A percentile compares a stretch with the other conserved stretches of the same genome.
These are phyloP conservation scores for Pleomassaria siparia DNA, from an alignment of 2,329 filamentous ascomycete species.

Conservation along the genomic window DNA sequence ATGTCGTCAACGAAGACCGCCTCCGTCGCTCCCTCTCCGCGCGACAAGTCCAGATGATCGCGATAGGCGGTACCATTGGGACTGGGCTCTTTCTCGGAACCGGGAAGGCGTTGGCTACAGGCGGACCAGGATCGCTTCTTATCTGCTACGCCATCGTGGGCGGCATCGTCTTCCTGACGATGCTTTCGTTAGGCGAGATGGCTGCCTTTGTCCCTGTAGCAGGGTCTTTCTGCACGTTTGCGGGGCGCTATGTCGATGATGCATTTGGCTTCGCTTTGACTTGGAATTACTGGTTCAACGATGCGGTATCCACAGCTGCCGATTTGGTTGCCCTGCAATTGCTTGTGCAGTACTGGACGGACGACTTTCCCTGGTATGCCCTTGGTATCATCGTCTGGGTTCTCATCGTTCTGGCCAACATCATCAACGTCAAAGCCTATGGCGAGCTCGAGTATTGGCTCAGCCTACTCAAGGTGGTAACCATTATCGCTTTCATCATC, in stretches of 20 bases:
- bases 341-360: conserved; percentile 56
- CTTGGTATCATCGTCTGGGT: too few relatives aligned
- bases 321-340: conserved; percentile 75
- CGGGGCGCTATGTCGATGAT: conserved; percentile 82
- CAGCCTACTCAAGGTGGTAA: conserved; percentile 76
- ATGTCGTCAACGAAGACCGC: too few relatives aligned
- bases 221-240: conserved; percentile 83
- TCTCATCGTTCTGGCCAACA: too few relatives aligned
- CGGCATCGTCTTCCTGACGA: conserved; percentile 75
- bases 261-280: conserved; percentile 91
- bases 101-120: conserved; percentile 27
- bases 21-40: too few relatives aligned
- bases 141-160: neutral
- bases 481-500: conserved; percentile 83
- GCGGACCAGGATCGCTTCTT: conserved; percentile 22
- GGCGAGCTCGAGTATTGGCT: conserved; percentile 74
- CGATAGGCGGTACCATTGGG: conserved; percentile 54
- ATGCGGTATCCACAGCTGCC: conserved; percentile 75
- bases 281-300: conserved; percentile 90
- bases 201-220: conserved; percentile 87
- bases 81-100: conserved; percentile 39
- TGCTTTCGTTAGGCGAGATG: conserved; percentile 83
- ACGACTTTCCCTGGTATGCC: neutral
- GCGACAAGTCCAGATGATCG: too few relatives aligned
- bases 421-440: conserved; percentile 65